Evolutionary conservation across 345 rosid genomes (phyloP), one percentile per base, ranked within the genome.

Genomic region (Lumnitzera littorea): DNA sequence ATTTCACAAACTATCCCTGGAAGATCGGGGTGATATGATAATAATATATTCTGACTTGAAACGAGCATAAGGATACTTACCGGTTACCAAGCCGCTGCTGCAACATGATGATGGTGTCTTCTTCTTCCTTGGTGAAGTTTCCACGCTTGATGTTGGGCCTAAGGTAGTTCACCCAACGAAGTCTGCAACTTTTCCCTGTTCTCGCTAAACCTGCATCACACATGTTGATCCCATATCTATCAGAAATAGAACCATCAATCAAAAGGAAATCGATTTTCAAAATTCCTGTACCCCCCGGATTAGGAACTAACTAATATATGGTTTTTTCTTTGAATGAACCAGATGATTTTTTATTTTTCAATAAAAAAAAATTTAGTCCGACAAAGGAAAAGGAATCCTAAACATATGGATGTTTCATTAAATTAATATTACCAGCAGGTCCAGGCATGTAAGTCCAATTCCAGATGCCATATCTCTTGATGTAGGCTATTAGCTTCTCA

Each of bases 111-210:
- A 62, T 68, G 57, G 48, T 25, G 27, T 68, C 72, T 16, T 62
- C 72, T 29, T 68, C 72, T 31, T 57, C 66, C 41, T 15, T 27
- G 29, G 67, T 46, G 57, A 68, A 56, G 63, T 68, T 62, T 29
- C 67, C 72, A 13, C 29, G 62, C 48, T 55, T 56, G 8, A 68
- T 46, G 50, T 68, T 68, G 41, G 72, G 72, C 57, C 63, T 51
- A 20, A 68, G 46, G 47, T 62, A 68, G 46, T 68, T 68, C 67
- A 57, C 51, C 72, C 67, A 68, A 50, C 72, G 72, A 68, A 68
- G 72, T 46, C 67, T 57, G 56, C 72, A 68, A 52, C 67, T 68
- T 56, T 68, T 68, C 12, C 67, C 72, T 3, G 63, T 56, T 62
- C 72, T 62, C 12, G 62, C 31, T 53, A 68, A 53, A 56, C 67